Percentiles rank a stretch among this genome's conserved stretches.
Evolutionary conservation across 805 yeast genomes (phyloP).

Genomic region (Candida pini): DNA sequence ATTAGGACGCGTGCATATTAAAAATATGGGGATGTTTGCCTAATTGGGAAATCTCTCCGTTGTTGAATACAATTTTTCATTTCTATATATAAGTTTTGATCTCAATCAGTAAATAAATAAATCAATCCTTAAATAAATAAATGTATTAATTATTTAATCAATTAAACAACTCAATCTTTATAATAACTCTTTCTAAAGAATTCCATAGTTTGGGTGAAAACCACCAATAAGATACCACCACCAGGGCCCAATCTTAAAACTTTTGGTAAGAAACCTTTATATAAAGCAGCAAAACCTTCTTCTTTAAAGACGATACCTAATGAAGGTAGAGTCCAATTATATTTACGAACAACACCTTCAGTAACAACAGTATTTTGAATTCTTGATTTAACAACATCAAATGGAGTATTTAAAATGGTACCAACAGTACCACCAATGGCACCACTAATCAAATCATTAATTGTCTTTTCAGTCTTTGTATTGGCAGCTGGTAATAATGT

Average conservation of each 20-base stretch:
- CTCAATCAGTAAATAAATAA: no score
- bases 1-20: no score
- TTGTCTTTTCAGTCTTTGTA: conserved; percentile 64
- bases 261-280: conserved; percentile 96
- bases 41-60: no score
- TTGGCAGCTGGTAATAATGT: conserved; percentile 71
- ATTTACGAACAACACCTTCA: conserved; percentile 77
- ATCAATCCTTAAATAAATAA: conserved; percentile 1
- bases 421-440: conserved; percentile 96
- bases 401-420: conserved; percentile 92
- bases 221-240: conserved; percentile 96
- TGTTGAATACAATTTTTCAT: no score
- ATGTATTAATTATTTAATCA: neutral
- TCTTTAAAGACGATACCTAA: conserved; percentile 69
- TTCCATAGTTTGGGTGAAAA: conserved; percentile 93
- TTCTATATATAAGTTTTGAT: no score
- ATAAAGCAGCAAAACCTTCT: conserved; percentile 88
- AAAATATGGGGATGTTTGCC: no score
- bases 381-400: conserved; percentile 95
- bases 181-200: conserved; percentile 66
- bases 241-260: conserved; percentile 98
- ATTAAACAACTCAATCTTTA: conserved; percentile 12
- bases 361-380: conserved; percentile 68
- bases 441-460: conserved; percentile 88
- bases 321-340: conserved; percentile 89